These are phyloP conservation scores for Fusarium clavum DNA, from an alignment of 2,329 filamentous ascomycete species.

Conservation along the genomic window DNA sequence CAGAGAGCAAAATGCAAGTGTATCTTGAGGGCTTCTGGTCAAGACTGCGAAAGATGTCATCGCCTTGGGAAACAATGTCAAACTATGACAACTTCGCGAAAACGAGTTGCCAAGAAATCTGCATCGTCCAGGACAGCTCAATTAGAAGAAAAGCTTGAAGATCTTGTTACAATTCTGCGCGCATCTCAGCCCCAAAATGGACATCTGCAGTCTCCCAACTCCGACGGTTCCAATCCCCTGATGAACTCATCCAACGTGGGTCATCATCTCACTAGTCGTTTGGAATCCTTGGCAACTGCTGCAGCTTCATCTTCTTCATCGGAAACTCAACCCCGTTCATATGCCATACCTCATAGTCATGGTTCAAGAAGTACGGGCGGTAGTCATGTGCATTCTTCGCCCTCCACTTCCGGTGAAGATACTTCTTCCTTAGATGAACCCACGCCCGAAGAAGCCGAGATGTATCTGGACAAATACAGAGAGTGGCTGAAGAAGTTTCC, in stretches of 20 bases:
- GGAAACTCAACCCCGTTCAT: conserved; percentile 22
- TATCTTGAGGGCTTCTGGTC: conserved; percentile 52
- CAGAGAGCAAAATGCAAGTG: conserved; percentile 63
- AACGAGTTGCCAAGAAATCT: conserved; percentile 51
- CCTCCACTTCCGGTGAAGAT: conserved; percentile 32
- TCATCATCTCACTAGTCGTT: conserved; percentile 45
- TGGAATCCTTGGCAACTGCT: conserved; percentile 54
- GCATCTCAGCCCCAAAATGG: conserved; percentile 45
- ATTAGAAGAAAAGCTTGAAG: conserved; percentile 63
- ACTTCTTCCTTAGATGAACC: conserved; percentile 45
- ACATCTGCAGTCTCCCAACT: conserved; percentile 24
- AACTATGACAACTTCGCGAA: conserved; percentile 57
- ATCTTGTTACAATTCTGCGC: conserved; percentile 60
- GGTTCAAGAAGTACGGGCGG: conserved; percentile 9
- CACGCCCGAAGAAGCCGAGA: conserved; percentile 53
- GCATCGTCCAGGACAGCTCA: conserved; percentile 56
- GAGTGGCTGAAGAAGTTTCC: conserved; percentile 58
- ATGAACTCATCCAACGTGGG: conserved; percentile 19
- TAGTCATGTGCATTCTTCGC: conserved; percentile 9
- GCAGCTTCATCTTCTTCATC: conserved; percentile 49
- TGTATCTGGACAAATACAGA: conserved; percentile 56
- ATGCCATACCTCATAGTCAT: conserved; percentile 21
- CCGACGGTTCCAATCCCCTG: conserved; percentile 16
- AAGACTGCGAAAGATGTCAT: conserved; percentile 56
- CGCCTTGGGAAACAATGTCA: conserved; percentile 62